Base-by-base conservation (phyloP, 2,329 filamentous ascomycete species). In the Scedosporium boydii region DNA sequence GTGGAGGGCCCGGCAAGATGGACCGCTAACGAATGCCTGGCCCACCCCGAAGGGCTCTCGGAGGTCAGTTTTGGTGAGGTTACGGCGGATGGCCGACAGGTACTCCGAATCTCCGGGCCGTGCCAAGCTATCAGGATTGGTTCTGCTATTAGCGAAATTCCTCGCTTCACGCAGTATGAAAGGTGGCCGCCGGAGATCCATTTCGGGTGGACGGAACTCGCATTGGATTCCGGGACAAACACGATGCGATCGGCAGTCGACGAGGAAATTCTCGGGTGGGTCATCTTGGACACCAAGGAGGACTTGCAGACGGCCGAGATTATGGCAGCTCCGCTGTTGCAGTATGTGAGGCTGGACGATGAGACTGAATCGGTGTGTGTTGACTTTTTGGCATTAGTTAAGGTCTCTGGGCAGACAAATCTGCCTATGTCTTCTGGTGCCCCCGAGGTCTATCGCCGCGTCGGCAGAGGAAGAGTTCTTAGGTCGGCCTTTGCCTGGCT, bases 131-230 rank as follows among this genome's bases (percentile, higher is more conserved):
- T 58, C 56, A n/a, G n/a, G 3, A 9, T 58, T 9, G 56, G 56
- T 16, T 14, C 56, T 23, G 7, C 18, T 3, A 34, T 58, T 21
- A n/a, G 18, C 26, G 10, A 18, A 10, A 58, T 34, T 38, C 29
- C 56, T 38, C 56, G 6, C n/a, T 38, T 9, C 18, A 58, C 29
- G 56, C 27, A 7, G 56, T 58, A n/a, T n/a, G 56, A 58, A 16
- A 58, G 26, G 56, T 58, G 56, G 56, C 29, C 29, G n/a, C 56
- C 56, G 10, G 29, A 58, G 56, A 58, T 58, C 14, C n/a, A 58
- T 34, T 58, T 41, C 6, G 26, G 56, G 23, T 41, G 56, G 29
- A 42, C 56, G 29, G 56, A 58, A 58, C 56, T 58, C 56, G 53
- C 18, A 21, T 27, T 56, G 23, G 53, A 27, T 27, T 27, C 53